Conservation (phyloP, 495 filamentous ascomycete genomes). For the Bryoglossum gracile region DNA sequence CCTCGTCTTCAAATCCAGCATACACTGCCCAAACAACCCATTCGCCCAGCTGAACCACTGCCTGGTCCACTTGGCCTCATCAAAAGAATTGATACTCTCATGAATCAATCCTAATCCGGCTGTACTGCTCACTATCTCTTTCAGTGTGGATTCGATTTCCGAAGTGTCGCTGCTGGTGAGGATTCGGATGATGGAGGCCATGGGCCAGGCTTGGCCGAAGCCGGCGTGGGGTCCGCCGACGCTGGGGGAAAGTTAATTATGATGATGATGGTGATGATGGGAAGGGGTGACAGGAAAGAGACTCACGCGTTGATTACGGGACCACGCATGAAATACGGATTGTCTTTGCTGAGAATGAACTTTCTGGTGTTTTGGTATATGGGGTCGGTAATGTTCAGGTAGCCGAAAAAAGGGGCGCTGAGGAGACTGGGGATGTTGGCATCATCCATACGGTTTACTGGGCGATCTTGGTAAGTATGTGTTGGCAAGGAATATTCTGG, state of each 20-base stretch:
- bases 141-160: constrained; percentile 44
- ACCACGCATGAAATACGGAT: constrained; percentile 55
- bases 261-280: neutral
- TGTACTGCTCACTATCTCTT: constrained; percentile 45
- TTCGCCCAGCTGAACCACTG: constrained; percentile 68
- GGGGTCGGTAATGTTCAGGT: constrained; percentile 37
- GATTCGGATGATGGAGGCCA: constrained; percentile 49
- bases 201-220: constrained; percentile 45
- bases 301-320: constrained; percentile 47
- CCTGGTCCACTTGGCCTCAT: constrained; percentile 47
- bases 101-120: constrained; percentile 44
- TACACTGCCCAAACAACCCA: constrained; percentile 59
- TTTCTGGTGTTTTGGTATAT: constrained; percentile 50
- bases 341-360: constrained; percentile 45
- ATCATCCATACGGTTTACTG: constrained; percentile 40
- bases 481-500: constrained; percentile 46
- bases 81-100: constrained; percentile 35
- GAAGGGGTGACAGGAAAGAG: neutral
- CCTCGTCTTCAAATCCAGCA: constrained; percentile 46
- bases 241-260: constrained; percentile 26
- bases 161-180: constrained; percentile 45
- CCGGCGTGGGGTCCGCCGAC: constrained; percentile 39
- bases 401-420: constrained; percentile 47
- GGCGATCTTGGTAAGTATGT: neutral
- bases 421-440: constrained; percentile 56